These are phyloP conservation scores for Cajanus cajan DNA, from an alignment of 306 rosid species.

Conservation along the genomic window DNA sequence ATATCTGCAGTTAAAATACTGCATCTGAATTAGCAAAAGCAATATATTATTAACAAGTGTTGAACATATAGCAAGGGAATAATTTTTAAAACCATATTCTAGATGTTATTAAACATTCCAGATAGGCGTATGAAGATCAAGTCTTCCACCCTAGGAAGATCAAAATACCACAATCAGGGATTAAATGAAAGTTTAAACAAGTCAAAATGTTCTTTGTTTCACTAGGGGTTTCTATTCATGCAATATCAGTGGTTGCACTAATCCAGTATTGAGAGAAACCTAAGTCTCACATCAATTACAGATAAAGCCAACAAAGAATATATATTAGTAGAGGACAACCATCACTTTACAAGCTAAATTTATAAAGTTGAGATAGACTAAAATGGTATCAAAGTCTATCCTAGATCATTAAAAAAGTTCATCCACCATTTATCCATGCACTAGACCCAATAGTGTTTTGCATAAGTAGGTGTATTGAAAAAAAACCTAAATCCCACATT, in stretches of 20 bases:
- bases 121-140: background rate
- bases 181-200: constrained; percentile 1
- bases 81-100: constrained; percentile 5
- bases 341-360: no score
- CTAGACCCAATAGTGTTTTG: no score
- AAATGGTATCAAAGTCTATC: no score
- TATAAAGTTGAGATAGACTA: no score
- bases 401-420: no score
- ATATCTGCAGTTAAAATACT: constrained; percentile 63
- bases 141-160: constrained; percentile 1
- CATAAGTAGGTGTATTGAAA: no score
- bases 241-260: background rate
- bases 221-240: background rate
- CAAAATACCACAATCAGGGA: constrained; percentile 22
- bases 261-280: background rate
- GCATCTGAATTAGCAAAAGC: constrained; percentile 42
- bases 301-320: no score
- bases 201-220: background rate
- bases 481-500: no score
- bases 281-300: no score
- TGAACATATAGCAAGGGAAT: constrained; percentile 17
- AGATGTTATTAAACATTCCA: constrained; percentile 3
- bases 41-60: constrained; percentile 13
- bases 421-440: no score
- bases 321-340: no score